Evolutionary conservation across 305 asterid species (phyloP).

Genomic region (Solanum aculeatissimum): DNA sequence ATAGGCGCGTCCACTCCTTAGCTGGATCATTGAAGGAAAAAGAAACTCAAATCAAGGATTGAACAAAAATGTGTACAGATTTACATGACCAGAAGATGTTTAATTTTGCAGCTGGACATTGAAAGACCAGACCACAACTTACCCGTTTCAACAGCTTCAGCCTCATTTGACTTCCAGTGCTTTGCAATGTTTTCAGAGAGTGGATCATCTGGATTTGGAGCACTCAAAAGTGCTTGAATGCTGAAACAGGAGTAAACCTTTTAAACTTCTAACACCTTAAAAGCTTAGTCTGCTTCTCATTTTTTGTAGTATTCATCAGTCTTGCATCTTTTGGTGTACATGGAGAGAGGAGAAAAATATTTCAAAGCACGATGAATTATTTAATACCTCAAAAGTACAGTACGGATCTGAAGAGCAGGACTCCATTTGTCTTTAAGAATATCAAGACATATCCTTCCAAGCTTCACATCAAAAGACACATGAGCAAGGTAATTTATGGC

Average conservation of each 20-base stretch:
- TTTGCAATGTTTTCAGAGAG: constrained; percentile 95
- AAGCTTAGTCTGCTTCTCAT: background rate
- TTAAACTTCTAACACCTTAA: background rate
- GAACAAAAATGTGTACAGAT: background rate
- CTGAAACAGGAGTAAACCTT: constrained; percentile 17
- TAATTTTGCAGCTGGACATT: background rate
- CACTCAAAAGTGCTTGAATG: constrained; percentile 96
- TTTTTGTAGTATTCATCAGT: background rate
- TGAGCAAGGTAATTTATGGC: background rate
- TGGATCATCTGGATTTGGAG: constrained; percentile 96
- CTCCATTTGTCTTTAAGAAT: constrained; percentile 99
- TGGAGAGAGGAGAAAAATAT: background rate
- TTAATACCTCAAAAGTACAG: constrained; percentile 81
- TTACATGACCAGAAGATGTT: background rate
- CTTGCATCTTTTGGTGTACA: background rate
- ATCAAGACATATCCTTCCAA: constrained; percentile 96
- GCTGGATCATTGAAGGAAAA: constrained; percentile 10
- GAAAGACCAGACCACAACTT: background rate
- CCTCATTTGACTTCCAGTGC: constrained; percentile 92
- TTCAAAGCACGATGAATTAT: background rate
- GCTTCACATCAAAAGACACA: constrained; percentile 26
- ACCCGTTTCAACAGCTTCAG: constrained; percentile 97
- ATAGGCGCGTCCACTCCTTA: constrained; percentile 24
- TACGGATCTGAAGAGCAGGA: constrained; percentile 95
- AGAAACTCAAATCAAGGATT: background rate